Evolutionary conservation across 257 asterid genomes (phyloP), one percentile per base, ranked within the genome.

Genomic region (Solanum chilense): DNA sequence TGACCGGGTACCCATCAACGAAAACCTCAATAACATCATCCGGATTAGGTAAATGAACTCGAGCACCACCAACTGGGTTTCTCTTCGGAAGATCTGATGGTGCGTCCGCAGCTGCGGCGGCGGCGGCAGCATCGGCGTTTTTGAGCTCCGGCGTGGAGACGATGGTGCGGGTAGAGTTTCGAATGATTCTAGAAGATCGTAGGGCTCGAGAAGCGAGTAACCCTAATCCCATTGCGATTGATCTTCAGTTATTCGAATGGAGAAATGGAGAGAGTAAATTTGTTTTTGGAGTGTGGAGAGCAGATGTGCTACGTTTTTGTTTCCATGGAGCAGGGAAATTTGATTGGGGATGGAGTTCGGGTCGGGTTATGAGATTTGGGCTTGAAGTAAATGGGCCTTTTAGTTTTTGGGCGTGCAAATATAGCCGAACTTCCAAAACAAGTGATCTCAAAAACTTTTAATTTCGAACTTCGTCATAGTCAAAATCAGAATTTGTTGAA

Each of bases 21-120:
- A 93, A 94, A 62, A 96, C 99, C 91, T 95, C 98, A 88, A 95
- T 94, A 33, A 89, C 97, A 86, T 95, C 99, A 27, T 96, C 98
- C 1, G 98, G 98, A 73, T 95, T 94, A 29, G 98, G 92, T 90
- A 95, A 91, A 81, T 95, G 97, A 89, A 95, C 92, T 31, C 98
- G 89, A 47, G 97, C 98, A 14, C 97, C 98, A 9, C 91, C 98
- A 18, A 95, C 91, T 5, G 99, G 98, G 29, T 86, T 89, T 87
- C 98, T 89, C 62, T 90, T 88, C 0, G 98, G 98, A 82, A 94
- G 97, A 94, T 93, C 91, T 64, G 90, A 47, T 5, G 88, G 89
- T 14, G 89, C 73, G 31, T 88, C n/a, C 2, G 78, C 88, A 45
- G 87, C 89, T 3, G 94, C 90, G 0, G 86, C 89, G 2, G 94